Conservation (phyloP, 371 early-diverging fungal genomes). For the Saksenaea oblongispora region DNA sequence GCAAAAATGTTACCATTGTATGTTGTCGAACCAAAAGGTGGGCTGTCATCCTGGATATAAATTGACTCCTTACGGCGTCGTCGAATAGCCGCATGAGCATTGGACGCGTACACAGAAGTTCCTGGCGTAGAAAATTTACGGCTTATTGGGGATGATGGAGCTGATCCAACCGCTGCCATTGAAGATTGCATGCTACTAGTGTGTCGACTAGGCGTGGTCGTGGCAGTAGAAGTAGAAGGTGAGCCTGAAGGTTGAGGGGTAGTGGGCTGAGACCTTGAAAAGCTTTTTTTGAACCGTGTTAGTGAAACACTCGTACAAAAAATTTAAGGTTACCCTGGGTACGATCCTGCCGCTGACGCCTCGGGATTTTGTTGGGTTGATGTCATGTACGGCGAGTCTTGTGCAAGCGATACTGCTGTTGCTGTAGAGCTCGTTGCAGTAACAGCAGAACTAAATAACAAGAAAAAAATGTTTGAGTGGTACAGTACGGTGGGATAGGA, state of each 20-base stretch:
- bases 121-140: slow-evolving; percentile 5
- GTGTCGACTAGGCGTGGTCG: not conserved
- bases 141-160: not conserved
- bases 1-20: slow-evolving; percentile 63
- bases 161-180: not conserved
- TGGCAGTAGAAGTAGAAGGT: slow-evolving; percentile 4
- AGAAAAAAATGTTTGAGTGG: not conserved
- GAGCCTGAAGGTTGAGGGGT: slow-evolving; percentile 18
- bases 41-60: slow-evolving; percentile 41
- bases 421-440: not conserved
- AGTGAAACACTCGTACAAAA: slow-evolving; percentile 2
- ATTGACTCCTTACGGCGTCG: slow-evolving; percentile 13
- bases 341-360: slow-evolving; percentile 1
- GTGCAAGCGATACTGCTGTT: slow-evolving; percentile 1
- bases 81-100: slow-evolving; percentile 10
- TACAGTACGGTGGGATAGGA: not conserved
- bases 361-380: slow-evolving; percentile 3
- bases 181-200: not conserved
- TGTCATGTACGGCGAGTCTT: not conserved
- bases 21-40: slow-evolving; percentile 67
- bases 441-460: not conserved
- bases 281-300: slow-evolving; percentile 1
- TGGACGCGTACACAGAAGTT: slow-evolving; percentile 10
- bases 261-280: slow-evolving; percentile 17
- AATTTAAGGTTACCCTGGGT: slow-evolving; percentile 8